phyloP scores from a whole-genome alignment of 2,329 filamentous ascomycete genomes.

The Teratosphaeria nubilosa region DNA sequence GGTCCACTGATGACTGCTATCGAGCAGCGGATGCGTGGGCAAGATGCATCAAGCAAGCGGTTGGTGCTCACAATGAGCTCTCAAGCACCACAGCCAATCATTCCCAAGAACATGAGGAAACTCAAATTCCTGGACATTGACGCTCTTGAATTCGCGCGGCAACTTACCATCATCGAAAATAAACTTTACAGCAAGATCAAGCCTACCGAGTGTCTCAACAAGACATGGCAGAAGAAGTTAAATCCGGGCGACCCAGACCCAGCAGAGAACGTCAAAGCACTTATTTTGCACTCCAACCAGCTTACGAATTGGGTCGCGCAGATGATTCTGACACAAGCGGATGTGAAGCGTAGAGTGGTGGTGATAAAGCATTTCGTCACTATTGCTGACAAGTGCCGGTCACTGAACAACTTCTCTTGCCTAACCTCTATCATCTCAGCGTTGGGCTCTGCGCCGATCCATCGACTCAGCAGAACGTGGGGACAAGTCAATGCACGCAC shows the following conservation, averaged over 20 bases:
- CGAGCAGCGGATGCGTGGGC: slow-evolving; percentile 78
- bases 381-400: slow-evolving; percentile 92
- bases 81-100: slow-evolving; percentile 76
- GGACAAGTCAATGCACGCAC: slow-evolving; percentile 82
- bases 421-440: slow-evolving; percentile 96
- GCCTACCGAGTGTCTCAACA: slow-evolving; percentile 90
- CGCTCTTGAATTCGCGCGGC: slow-evolving; percentile 88
- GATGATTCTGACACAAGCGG: slow-evolving; percentile 91
- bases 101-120: slow-evolving; percentile 99
- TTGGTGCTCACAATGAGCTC: slow-evolving; percentile 73
- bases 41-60: slow-evolving; percentile 75
- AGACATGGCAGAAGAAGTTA: slow-evolving; percentile 97
- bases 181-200: slow-evolving; percentile 92
- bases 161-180: slow-evolving; percentile 94
- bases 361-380: slow-evolving; percentile 98
- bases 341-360: slow-evolving; percentile 90
- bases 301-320: slow-evolving; percentile 99
- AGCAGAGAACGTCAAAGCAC: slow-evolving; percentile 85
- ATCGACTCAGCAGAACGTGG: slow-evolving; percentile 89
- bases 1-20: slow-evolving; percentile 74
- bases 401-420: slow-evolving; percentile 92
- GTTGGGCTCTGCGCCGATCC: slow-evolving; percentile 85
- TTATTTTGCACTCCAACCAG: slow-evolving; percentile 96
- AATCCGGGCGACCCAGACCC: slow-evolving; percentile 71
- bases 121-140: slow-evolving; percentile 98